Evolutionary conservation across 768 basidiomycete species (phyloP).

Genomic region (Suillus subluteus): DNA sequence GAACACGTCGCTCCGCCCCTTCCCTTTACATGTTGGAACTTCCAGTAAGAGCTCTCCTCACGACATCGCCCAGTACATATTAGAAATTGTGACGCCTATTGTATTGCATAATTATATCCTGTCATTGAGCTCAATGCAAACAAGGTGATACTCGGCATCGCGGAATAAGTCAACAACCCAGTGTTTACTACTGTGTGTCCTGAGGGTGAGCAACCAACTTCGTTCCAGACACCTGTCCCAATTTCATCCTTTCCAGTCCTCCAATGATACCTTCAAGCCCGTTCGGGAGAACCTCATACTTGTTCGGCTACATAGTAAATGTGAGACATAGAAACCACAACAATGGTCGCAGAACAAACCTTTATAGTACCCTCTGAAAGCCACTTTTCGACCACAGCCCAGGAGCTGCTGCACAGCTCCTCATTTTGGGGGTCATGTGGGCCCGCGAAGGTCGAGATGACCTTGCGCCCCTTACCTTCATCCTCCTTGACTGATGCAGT

Average conservation of each 20-base stretch:
- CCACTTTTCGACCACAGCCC: slow-evolving; percentile 29
- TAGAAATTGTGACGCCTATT: too few species aligned
- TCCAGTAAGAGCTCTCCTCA: too few species aligned
- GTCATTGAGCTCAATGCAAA: too few species aligned
- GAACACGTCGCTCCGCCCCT: too few species aligned
- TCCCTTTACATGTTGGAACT: too few species aligned
- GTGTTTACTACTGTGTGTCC: slow-evolving; percentile 35
- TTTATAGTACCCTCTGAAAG: slow-evolving; percentile 31
- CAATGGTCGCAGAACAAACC: slow-evolving; percentile 14
- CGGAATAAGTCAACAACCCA: background rate
- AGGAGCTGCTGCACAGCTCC: slow-evolving; percentile 20
- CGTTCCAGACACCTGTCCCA: slow-evolving; percentile 42
- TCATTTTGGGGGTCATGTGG: slow-evolving; percentile 26
- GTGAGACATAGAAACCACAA: slow-evolving; percentile 8
- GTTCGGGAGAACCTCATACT: slow-evolving; percentile 42
- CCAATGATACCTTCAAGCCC: slow-evolving; percentile 42
- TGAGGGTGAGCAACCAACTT: slow-evolving; percentile 49
- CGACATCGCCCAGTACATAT: too few species aligned
- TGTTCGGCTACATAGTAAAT: slow-evolving; percentile 39
- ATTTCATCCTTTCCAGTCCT: slow-evolving; percentile 40
- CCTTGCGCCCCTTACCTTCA: slow-evolving; percentile 23
- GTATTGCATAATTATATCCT: too few species aligned
- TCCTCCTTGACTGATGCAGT: slow-evolving; percentile 26
- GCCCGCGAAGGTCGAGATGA: slow-evolving; percentile 25
- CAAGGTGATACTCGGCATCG: too few species aligned